Evolutionary conservation across 75 land plant genomes (phyloP).

Genomic region (Pinus taeda): DNA sequence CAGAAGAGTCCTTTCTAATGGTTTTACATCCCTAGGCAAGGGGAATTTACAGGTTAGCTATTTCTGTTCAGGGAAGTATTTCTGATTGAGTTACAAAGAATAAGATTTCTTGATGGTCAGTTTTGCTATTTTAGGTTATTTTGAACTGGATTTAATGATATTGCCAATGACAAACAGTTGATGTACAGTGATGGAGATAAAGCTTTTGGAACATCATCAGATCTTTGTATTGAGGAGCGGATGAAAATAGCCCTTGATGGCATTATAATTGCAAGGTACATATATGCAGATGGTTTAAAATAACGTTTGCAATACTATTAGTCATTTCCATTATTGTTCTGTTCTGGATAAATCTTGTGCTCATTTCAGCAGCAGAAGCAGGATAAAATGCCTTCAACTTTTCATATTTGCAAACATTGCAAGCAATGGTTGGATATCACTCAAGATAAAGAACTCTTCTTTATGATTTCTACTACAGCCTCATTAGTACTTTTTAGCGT

Average conservation of each 20-base stretch:
- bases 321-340: no score
- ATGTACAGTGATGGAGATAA: constrained; percentile 99
- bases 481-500: no score
- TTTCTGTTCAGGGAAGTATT: neutral
- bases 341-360: no score
- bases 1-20: constrained; percentile 89
- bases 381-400: no score
- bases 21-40: constrained; percentile 75
- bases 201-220: constrained; percentile 94
- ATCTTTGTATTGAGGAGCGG: constrained; percentile 87
- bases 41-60: constrained; percentile 77
- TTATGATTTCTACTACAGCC: no score
- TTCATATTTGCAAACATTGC: no score
- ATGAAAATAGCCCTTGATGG: constrained; percentile 89
- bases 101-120: neutral
- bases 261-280: constrained; percentile 85
- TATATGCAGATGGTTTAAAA: no score
- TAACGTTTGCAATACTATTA: no score
- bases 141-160: neutral
- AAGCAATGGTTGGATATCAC: no score
- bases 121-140: neutral
- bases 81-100: neutral
- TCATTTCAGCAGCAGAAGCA: no score
- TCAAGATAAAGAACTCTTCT: no score
- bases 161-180: constrained; percentile 50